Percentiles rank a stretch among this genome's conserved stretches.
These are phyloP conservation scores for Boletus edulis DNA, from an alignment of 768 basidiomycete genomes.

Conservation along the genomic window DNA sequence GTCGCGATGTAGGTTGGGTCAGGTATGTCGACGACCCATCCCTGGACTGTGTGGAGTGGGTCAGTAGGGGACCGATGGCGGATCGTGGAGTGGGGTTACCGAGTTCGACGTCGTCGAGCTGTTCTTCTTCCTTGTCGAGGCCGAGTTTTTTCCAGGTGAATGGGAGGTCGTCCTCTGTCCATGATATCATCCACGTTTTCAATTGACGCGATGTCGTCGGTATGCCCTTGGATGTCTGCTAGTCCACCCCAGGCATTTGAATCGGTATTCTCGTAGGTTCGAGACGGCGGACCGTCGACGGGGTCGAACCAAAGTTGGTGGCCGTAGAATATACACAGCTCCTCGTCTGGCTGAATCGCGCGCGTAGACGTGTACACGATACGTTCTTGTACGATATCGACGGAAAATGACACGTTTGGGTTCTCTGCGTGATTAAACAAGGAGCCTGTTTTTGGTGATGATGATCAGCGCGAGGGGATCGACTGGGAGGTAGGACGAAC, in stretches of 20 bases:
- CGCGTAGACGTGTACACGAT: slow-evolving; percentile 62
- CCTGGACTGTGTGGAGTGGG: slow-evolving; percentile 46
- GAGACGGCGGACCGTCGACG: slow-evolving; percentile 19
- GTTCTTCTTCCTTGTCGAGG: slow-evolving; percentile 60
- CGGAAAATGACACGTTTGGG: slow-evolving; percentile 68
- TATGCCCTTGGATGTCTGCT: slow-evolving; percentile 1
- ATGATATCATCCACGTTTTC: slow-evolving; percentile 38
- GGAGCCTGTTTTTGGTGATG: slow-evolving; percentile 49
- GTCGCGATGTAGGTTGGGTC: slow-evolving; percentile 55
- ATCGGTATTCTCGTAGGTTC: neutral
- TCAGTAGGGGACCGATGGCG: neutral
- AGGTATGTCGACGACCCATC: slow-evolving; percentile 77
- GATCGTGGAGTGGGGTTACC: slow-evolving; percentile 9
- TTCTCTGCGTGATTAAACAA: slow-evolving; percentile 73
- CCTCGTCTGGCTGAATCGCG: slow-evolving; percentile 56
- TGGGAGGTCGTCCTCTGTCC: slow-evolving; percentile 56
- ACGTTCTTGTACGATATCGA: slow-evolving; percentile 52
- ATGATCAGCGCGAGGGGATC: neutral
- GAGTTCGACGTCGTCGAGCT: slow-evolving; percentile 48
- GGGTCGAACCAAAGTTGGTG: slow-evolving; percentile 64
- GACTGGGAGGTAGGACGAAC: slow-evolving; percentile 35
- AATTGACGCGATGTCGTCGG: neutral
- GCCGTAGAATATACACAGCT: slow-evolving; percentile 79
- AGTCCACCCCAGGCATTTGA: slow-evolving; percentile 2
- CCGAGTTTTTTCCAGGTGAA: slow-evolving; percentile 60